Percentiles rank a stretch among this genome's conserved stretches.
These are phyloP conservation scores for Nitzschia palea DNA, from an alignment of 108 stramenopile genomes.

Conservation along the genomic window DNA sequence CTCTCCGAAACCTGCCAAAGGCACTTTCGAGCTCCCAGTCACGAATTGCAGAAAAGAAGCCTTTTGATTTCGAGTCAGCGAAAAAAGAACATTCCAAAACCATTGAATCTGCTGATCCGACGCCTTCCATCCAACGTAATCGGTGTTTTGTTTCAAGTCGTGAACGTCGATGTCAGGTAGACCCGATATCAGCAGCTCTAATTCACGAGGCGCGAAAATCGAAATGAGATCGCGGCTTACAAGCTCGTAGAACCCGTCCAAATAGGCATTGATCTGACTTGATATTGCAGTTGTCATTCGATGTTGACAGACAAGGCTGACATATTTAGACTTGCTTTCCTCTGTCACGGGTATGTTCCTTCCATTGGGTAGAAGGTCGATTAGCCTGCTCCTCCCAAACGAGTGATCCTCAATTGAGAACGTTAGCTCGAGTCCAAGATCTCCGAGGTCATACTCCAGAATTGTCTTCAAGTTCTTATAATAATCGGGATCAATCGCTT, in stretches of 20 bases:
- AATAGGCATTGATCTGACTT: slow-evolving; percentile 93
- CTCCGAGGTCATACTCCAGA: slow-evolving; percentile 88
- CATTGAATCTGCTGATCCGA: slow-evolving; percentile 89
- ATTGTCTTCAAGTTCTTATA: slow-evolving; percentile 95
- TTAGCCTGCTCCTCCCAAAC: slow-evolving; percentile 78
- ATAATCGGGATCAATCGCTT: slow-evolving; percentile 98
- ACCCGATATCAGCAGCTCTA: slow-evolving; percentile 97
- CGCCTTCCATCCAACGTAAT: slow-evolving; percentile 87
- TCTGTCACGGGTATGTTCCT: slow-evolving; percentile 92
- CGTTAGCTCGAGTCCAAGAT: slow-evolving; percentile 92
- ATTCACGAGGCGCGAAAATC: slow-evolving; percentile 94
- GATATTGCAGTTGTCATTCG: slow-evolving; percentile 95
- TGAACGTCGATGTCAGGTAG: slow-evolving; percentile 95
- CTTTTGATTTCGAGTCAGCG: slow-evolving; percentile 85
- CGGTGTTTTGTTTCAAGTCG: slow-evolving; percentile 91
- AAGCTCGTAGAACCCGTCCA: slow-evolving; percentile 96
- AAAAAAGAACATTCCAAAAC: slow-evolving; percentile 96
- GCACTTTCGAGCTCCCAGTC: slow-evolving; percentile 93
- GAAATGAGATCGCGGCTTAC: slow-evolving; percentile 91
- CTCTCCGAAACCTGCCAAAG: slow-evolving; percentile 93
- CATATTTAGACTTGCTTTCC: slow-evolving; percentile 91
- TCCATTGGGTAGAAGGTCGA: slow-evolving; percentile 93
- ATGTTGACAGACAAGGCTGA: slow-evolving; percentile 93
- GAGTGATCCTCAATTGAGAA: slow-evolving; percentile 88
- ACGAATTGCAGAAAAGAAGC: slow-evolving; percentile 95